phyloP scores from a whole-genome alignment of 2,329 filamentous ascomycete species.

The Furcasterigmium furcatum region DNA sequence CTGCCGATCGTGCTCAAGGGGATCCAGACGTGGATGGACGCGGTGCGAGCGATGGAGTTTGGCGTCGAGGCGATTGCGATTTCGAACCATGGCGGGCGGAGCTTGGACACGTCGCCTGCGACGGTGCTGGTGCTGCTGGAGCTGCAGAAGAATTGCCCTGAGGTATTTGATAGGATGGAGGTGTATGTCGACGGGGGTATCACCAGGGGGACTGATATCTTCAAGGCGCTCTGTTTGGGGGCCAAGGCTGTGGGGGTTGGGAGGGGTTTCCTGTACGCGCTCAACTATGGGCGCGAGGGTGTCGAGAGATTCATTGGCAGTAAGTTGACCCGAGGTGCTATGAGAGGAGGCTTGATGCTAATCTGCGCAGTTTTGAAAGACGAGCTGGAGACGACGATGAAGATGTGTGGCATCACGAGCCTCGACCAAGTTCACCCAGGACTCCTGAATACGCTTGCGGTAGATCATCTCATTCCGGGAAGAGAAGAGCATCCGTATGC shows the following conservation, averaged over 20 bases:
- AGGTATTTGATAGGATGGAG: slow-evolving; percentile 57
- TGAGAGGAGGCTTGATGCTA: not conserved
- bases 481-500: slow-evolving; percentile 42
- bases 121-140: slow-evolving; percentile 60
- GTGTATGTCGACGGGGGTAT: slow-evolving; percentile 65
- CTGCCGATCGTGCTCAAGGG: slow-evolving; percentile 65
- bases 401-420: slow-evolving; percentile 60
- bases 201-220: slow-evolving; percentile 61
- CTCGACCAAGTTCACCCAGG: slow-evolving; percentile 59
- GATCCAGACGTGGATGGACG: slow-evolving; percentile 65
- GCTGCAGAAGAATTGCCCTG: slow-evolving; percentile 57
- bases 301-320: slow-evolving; percentile 49
- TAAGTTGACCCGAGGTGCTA: slow-evolving; percentile 28
- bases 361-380: slow-evolving; percentile 47
- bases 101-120: slow-evolving; percentile 46
- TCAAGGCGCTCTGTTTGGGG: slow-evolving; percentile 65
- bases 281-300: slow-evolving; percentile 59
- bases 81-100: slow-evolving; percentile 67
- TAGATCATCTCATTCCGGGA: slow-evolving; percentile 42
- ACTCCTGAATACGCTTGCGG: slow-evolving; percentile 51
- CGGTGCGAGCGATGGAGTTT: slow-evolving; percentile 52
- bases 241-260: slow-evolving; percentile 63
- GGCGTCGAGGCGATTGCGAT: slow-evolving; percentile 67
- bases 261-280: slow-evolving; percentile 54
- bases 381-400: slow-evolving; percentile 65